phyloP scores from a whole-genome alignment of 1,139 yeast genomes.

The Hansenula sp. region DNA sequence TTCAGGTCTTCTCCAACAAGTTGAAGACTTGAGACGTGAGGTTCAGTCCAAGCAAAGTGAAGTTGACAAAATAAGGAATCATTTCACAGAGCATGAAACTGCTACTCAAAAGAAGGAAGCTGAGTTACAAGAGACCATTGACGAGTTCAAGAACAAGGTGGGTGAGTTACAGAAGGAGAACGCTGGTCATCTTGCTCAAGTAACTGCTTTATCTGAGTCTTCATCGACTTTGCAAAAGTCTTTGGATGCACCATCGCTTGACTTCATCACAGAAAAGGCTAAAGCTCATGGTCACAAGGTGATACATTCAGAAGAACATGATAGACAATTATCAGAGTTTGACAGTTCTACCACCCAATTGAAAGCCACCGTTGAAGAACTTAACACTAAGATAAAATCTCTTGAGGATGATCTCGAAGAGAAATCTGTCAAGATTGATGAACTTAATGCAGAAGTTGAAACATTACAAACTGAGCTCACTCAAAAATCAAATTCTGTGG shows the following conservation, averaged over 20 bases:
- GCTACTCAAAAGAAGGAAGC: neutral
- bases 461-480: neutral
- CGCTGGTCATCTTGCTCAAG: neutral
- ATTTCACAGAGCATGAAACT: neutral
- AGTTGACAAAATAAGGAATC: neutral
- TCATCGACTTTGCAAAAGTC: neutral
- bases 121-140: neutral
- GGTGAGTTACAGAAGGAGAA: neutral
- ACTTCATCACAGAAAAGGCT: constrained; percentile 2
- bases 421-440: neutral
- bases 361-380: neutral
- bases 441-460: neutral
- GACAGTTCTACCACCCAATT: neutral
- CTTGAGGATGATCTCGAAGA: neutral
- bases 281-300: constrained; percentile 7
- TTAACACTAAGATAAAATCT: neutral
- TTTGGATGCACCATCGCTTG: neutral
- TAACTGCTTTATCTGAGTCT: neutral
- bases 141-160: neutral
- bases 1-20: constrained; percentile 5
- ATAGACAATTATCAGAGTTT: neutral
- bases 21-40: neutral
- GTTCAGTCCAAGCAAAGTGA: neutral
- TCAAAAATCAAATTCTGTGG: neutral
- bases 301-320: neutral